phyloP scores from a whole-genome alignment of 352 stramenopile genomes.

The Pythium brassicae region DNA sequence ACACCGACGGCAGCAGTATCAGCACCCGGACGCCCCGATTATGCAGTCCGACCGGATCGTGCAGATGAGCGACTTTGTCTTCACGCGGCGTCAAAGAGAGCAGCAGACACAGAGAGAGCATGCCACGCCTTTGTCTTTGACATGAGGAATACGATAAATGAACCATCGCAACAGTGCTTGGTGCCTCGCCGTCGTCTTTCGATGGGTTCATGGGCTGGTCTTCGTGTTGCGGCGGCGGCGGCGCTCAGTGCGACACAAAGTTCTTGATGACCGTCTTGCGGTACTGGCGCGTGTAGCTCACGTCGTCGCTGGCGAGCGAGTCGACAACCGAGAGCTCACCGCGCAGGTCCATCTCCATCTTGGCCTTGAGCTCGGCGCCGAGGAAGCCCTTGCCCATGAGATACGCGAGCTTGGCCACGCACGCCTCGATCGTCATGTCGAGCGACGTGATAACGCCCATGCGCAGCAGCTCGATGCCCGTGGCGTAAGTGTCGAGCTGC shows the following conservation, averaged over 20 bases:
- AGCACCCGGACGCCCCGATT: too few species aligned
- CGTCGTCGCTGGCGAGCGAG: conserved; percentile 56
- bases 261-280: conserved; percentile 74
- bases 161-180: too few species aligned
- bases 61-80: too few species aligned
- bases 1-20: not conserved
- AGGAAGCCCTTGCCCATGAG: conserved; percentile 89
- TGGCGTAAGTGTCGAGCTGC: conserved; percentile 92
- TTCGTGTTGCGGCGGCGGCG: too few species aligned
- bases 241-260: conserved; percentile 59
- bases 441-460: conserved; percentile 93
- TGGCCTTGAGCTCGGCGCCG: conserved; percentile 57
- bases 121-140: too few species aligned
- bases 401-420: conserved; percentile 92
- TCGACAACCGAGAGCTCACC: conserved; percentile 79
- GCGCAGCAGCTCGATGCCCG: conserved; percentile 83
- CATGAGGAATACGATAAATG: too few species aligned
- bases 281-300: conserved; percentile 56
- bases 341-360: conserved; percentile 83
- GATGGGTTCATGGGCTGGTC: too few species aligned
- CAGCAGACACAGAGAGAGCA: too few species aligned
- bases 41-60: not conserved
- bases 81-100: too few species aligned
- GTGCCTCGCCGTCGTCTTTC: too few species aligned
- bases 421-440: conserved; percentile 97